Evolutionary conservation across 1,139 yeast genomes (phyloP), one percentile per base, ranked within the genome.

Genomic region (Taphrina communis): DNA sequence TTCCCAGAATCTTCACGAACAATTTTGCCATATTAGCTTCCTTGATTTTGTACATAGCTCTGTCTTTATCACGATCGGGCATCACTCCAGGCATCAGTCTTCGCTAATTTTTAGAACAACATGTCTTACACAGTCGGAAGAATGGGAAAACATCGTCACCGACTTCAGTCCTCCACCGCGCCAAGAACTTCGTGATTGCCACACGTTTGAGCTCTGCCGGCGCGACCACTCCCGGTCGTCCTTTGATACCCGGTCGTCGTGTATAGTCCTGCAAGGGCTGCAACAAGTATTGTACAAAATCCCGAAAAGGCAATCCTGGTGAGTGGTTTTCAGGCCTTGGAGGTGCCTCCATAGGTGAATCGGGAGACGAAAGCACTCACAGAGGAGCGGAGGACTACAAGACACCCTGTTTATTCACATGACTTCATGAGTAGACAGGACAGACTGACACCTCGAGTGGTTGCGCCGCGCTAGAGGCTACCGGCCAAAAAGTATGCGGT

Each of bases 141-240:
- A 87, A 86, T 0, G 95, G 94, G 73, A 83, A 87, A 5, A 91
- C 82, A 76, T 92, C 87, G 42, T 81, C 77, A 0, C 97, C 97
- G 2, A 90, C 88, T 42, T 85, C 84, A 14, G 80, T 78, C 69
- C 87, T 81, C 88, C 92, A 92, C 35, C 83, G 79, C 2, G 79
- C 77, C 60, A 89, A 80, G 76, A 90, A 93, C 17, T 77, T 73
- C 1, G 73, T 78, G 70, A 79, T 82, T 66, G 76, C 78, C 71
- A 73, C 77, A 69, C 70, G 77, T 73, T 79, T 82, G 11, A 73
- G 66, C 11, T 73, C 74, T n/a, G 55, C 46, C 7, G 61, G 65
- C 6, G 50, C 51, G 6, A 44, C 39, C 17, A 39, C 53, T 2
- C 46, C 67, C 4, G 44, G 44, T 19, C 55, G 44, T 5, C 67